These are phyloP conservation scores for Termitomyces heimii DNA, from an alignment of 768 basidiomycete species.

Conservation along the genomic window DNA sequence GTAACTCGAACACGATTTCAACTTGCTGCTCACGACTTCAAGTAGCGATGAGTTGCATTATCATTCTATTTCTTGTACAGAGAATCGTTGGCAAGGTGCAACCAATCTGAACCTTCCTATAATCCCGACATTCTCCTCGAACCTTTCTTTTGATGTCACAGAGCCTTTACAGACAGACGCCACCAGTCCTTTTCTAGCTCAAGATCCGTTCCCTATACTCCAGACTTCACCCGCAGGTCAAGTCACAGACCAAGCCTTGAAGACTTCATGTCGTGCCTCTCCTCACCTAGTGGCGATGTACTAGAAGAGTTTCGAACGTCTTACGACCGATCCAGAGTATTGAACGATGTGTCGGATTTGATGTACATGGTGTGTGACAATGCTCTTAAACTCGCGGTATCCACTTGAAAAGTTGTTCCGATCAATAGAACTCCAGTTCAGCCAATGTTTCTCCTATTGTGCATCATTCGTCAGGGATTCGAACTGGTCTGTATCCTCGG, in stretches of 20 bases:
- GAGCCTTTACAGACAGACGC: not conserved
- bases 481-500: not conserved
- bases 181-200: not conserved
- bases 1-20: too few relatives aligned
- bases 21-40: not conserved
- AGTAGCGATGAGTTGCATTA: slow-evolving; percentile 10
- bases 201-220: not conserved
- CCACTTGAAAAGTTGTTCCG: not conserved
- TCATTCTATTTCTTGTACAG: slow-evolving; percentile 4
- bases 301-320: not conserved
- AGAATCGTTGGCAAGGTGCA: not conserved
- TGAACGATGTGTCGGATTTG: not conserved
- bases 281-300: not conserved
- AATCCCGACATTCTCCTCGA: not conserved
- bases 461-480: not conserved
- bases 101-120: not conserved
- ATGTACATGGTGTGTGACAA: not conserved
- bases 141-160: not conserved
- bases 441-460: not conserved
- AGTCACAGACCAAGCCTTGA: slow-evolving; percentile 3
- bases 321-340: not conserved
- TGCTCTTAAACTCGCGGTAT: not conserved
- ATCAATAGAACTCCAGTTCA: not conserved
- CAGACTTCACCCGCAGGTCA: not conserved
- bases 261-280: slow-evolving; percentile 7